Base-by-base conservation (phyloP, 257 asterid species). In the Haberlea rhodopensis region DNA sequence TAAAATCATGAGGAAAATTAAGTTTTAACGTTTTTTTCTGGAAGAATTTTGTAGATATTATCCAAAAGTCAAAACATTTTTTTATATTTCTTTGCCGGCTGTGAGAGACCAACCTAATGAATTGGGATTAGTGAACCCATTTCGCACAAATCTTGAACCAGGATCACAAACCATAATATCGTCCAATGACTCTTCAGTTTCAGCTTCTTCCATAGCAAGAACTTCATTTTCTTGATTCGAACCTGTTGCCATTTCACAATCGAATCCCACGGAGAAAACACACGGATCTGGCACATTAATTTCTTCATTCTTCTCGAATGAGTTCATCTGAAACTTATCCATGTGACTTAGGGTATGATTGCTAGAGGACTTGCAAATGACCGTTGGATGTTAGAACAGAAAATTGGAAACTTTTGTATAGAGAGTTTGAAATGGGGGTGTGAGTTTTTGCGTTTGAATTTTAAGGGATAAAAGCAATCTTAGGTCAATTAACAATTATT, bases 81-180 rank as follows among this genome's bases (percentile, higher is more conserved):
- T n/a, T n/a, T n/a, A n/a, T n/a, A 51, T 0, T 11, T 23, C 54
- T 43, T 52, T 18, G 23, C 11, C 21, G 45, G 1, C 19, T 13
- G 69, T 31, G 29, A 53, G 53, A 37, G 6, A 63, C 83, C 53
- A 60, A 94, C 99, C 96, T 73, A 78, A 24, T 67, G 85, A 81
- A 62, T 52, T 67, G 60, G 87, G 73, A 63, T 52, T 77, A 1
- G 71, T 28, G 71, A 87, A 79, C 37, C 99, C 99, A 49, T 54
- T 73, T 0, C 75, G 83, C 54, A 90, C 81, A 19, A 94, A 60
- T 64, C 69, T 79, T 9, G 97, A 85, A 60, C 84, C 83, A 40
- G 82, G 68, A 71, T 84, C 90, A 55, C 96, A 90, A 61, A 87
- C 79, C 96, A 90, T 90, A 5, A 79, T 73, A 73, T 88, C 94